Base-by-base conservation (phyloP, 106 monocot genomes). In the Alisma plantagoaquatica region DNA sequence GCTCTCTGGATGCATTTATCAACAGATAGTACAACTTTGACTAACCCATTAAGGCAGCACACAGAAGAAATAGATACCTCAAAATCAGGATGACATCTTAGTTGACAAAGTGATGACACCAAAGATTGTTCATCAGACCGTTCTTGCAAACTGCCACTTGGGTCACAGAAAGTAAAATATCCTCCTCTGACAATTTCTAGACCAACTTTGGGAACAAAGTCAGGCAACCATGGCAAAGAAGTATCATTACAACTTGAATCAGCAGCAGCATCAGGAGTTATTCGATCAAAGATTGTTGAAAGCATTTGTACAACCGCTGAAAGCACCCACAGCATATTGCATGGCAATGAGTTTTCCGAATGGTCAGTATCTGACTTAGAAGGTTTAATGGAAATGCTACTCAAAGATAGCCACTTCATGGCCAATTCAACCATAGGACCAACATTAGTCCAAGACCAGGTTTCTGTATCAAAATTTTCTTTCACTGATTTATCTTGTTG, bases 381-480 rank as follows among this genome's bases (percentile, higher is more conserved):
- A 23, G 61, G 56, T 56, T 51, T 69, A 25, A 65, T 24, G 18
- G 77, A 74, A 57, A 73, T 70, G 66, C 53, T 63, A 33, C 71
- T 77, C 27, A 82, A 54, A 26, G 59, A 52, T 62, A 98, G 50
- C 96, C 96, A 98, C 6, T 57, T 61, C 57, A 82, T 43, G 51
- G 89, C 89, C 20, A 90, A 29, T 29, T 89, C 79, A 61, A 98
- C 69, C 78, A 98, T 79, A 49, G 89, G 85, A 59, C 68, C 56
- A 10, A 76, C 89, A 76, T 78, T 61, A 56, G 75, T 72, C 96
- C 96, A 98, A 41, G 77, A 78, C 89, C 96, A 98, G 30, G 49
- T 45, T 68, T 94, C 84, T 33, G 57, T 14, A 4, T 16, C n/a
- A 64, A 64, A 54, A 51, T 53, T 59, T 46, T 67, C 43, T 17